Percentiles rank a stretch among this genome's conserved stretches.
Conservation (phyloP, 495 filamentous ascomycete species). For the Aspergillus indologenus region DNA sequence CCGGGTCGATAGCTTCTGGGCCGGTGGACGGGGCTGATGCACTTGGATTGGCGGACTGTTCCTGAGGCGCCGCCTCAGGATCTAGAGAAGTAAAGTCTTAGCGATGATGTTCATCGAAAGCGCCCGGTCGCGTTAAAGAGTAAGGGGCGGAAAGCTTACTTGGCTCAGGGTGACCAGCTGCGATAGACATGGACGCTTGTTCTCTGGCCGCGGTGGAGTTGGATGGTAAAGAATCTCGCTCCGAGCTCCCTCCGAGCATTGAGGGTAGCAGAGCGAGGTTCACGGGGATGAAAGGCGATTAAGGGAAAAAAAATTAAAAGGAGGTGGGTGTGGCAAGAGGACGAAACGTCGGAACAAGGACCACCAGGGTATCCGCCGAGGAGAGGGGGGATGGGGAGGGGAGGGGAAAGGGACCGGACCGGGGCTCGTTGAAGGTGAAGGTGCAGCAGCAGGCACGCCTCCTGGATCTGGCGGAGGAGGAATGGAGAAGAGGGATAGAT, state of each 20-base stretch:
- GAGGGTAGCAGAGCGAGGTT: constrained; percentile 26
- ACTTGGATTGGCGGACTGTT: constrained; percentile 26
- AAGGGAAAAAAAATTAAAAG: constrained; percentile 10
- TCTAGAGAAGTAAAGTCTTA: constrained; percentile 22
- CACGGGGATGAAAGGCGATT: constrained; percentile 8
- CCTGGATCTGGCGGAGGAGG: constrained; percentile 32
- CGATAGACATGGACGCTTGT: constrained; percentile 39
- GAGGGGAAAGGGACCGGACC: constrained; percentile 12
- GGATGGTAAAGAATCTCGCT: constrained; percentile 33
- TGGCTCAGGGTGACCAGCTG: constrained; percentile 24
- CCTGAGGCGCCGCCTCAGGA: constrained; percentile 31
- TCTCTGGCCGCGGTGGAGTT: constrained; percentile 28
- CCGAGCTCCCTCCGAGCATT: constrained; percentile 40
- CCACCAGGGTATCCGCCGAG: constrained; percentile 27
- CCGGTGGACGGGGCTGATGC: constrained; percentile 25
- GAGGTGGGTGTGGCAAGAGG: constrained; percentile 3
- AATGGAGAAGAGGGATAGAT: constrained; percentile 11
- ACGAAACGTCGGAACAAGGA: constrained; percentile 11
- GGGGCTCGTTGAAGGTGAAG: not conserved
- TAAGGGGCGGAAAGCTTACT: constrained; percentile 14
- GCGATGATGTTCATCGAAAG: constrained; percentile 10
- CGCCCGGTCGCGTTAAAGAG: constrained; percentile 2
- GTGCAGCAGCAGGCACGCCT: constrained; percentile 31
- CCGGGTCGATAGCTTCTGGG: constrained; percentile 25
- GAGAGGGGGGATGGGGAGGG: constrained; percentile 1